These are phyloP conservation scores for Xylariaceae sp. DNA, from an alignment of 2,329 filamentous ascomycete species.

Conservation along the genomic window DNA sequence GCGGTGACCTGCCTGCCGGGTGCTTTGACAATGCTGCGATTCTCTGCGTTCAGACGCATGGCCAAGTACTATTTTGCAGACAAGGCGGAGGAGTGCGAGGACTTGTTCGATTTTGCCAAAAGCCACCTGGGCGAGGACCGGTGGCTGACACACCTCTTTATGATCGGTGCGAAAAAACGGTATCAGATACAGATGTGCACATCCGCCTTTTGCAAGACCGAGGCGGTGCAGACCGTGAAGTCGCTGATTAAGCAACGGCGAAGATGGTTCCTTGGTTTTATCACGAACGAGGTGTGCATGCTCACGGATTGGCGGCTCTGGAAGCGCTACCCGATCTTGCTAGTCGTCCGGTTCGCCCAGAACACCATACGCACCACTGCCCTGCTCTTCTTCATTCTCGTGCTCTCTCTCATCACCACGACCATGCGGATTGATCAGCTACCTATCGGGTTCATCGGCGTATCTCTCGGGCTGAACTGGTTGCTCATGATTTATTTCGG, in stretches of 20 bases:
- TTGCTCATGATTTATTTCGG: constrained; percentile 95
- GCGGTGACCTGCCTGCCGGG: constrained; percentile 92
- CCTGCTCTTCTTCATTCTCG: constrained; percentile 88
- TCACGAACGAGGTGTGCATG: constrained; percentile 98
- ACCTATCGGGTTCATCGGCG: constrained; percentile 87
- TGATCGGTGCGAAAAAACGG: constrained; percentile 89
- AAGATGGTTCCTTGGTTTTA: constrained; percentile 94
- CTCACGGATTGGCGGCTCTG: constrained; percentile 89
- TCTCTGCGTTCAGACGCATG: constrained; percentile 94
- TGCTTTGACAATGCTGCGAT: constrained; percentile 90
- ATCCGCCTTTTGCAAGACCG: constrained; percentile 96
- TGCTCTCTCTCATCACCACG: constrained; percentile 79
- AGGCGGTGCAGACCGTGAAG: constrained; percentile 82
- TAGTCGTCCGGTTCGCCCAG: constrained; percentile 85
- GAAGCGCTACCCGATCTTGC: constrained; percentile 82
- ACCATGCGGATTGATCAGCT: constrained; percentile 72
- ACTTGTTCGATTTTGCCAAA: constrained; percentile 95
- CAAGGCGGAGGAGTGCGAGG: constrained; percentile 90
- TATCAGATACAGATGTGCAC: constrained; percentile 98
- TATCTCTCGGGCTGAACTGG: constrained; percentile 92
- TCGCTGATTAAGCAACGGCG: constrained; percentile 90
- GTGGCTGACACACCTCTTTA: constrained; percentile 97
- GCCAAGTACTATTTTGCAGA: constrained; percentile 98
- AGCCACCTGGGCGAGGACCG: constrained; percentile 92
- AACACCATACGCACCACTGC: constrained; percentile 95